Evolutionary conservation across 306 rosid genomes (phyloP).

Genomic region (Acmispon strigosus): DNA sequence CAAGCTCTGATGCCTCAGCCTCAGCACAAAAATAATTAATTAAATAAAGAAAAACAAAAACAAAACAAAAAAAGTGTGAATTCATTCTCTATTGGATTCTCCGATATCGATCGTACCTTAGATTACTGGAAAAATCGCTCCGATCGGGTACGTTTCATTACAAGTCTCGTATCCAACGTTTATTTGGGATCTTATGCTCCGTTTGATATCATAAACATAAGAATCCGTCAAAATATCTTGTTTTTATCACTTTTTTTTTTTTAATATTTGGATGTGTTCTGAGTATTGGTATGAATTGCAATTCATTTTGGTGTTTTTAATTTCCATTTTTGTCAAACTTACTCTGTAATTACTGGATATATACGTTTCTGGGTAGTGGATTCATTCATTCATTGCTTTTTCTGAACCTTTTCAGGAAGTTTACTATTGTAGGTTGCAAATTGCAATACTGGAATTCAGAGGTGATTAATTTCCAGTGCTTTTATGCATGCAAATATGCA

Average conservation of each 20-base stretch:
- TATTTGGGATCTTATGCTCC: constrained; percentile 37
- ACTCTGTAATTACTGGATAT: constrained; percentile 26
- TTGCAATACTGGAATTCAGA: constrained; percentile 23
- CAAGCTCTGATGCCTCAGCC: not conserved
- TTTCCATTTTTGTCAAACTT: constrained; percentile 14
- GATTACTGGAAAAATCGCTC: constrained; percentile 37
- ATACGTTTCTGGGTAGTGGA: constrained; percentile 33
- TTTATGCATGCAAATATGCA: constrained; percentile 18
- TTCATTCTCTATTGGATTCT: constrained; percentile 39
- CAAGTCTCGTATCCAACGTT: not conserved
- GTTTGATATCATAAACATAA: constrained; percentile 12
- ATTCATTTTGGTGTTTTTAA: constrained; percentile 22
- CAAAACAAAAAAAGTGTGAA: not conserved
- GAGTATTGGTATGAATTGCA: constrained; percentile 25
- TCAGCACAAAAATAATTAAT: constrained; percentile 1
- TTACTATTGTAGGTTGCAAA: constrained; percentile 9
- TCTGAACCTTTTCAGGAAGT: constrained; percentile 6
- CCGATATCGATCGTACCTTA: constrained; percentile 34
- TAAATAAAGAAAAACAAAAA: not conserved
- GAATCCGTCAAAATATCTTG: not conserved
- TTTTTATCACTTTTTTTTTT: not conserved
- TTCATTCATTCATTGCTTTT: constrained; percentile 18
- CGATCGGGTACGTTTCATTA: constrained; percentile 45
- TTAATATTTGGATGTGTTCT: constrained; percentile 37
- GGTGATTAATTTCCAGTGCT: constrained; percentile 20